phyloP scores from a whole-genome alignment of 1,284 basidiomycete genomes.

The Taiwanofungus camphoratus region DNA sequence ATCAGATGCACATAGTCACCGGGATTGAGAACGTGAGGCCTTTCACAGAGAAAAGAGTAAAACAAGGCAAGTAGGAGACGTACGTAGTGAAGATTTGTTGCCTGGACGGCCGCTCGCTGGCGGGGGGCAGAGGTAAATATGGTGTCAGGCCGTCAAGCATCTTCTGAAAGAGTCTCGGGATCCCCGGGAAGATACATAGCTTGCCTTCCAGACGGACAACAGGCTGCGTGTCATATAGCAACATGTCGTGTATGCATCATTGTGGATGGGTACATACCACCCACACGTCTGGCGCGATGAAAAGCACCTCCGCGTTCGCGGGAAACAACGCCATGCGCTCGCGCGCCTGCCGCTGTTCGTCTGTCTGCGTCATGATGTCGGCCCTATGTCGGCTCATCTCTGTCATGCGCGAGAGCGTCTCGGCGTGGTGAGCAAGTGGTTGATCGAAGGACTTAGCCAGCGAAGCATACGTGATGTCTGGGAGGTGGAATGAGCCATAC shows the following conservation, averaged over 20 bases:
- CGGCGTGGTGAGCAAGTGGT: constrained; percentile 69
- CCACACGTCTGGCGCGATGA: constrained; percentile 74
- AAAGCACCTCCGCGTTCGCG: constrained; percentile 67
- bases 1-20: no score
- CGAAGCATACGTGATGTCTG: constrained; percentile 86
- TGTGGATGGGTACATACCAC: constrained; percentile 50
- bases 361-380: constrained; percentile 53
- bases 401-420: constrained; percentile 78
- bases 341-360: constrained; percentile 68
- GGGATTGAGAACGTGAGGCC: no score
- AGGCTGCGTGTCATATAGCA: constrained; percentile 44
- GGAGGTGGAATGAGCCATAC: not conserved
- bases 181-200: constrained; percentile 88
- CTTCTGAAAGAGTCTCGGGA: constrained; percentile 79
- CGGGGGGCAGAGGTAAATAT: constrained; percentile 73
- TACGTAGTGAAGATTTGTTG: constrained; percentile 77
- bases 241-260: not conserved
- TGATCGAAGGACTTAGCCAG: constrained; percentile 84
- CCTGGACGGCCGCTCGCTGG: constrained; percentile 61
- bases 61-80: constrained; percentile 21
- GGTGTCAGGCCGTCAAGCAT: constrained; percentile 69
- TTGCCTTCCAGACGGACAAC: constrained; percentile 80
- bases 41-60: constrained; percentile 1
- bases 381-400: constrained; percentile 55
- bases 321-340: constrained; percentile 85